phyloP scores from a whole-genome alignment of 1,139 yeast genomes.

The Pichia sp. region DNA sequence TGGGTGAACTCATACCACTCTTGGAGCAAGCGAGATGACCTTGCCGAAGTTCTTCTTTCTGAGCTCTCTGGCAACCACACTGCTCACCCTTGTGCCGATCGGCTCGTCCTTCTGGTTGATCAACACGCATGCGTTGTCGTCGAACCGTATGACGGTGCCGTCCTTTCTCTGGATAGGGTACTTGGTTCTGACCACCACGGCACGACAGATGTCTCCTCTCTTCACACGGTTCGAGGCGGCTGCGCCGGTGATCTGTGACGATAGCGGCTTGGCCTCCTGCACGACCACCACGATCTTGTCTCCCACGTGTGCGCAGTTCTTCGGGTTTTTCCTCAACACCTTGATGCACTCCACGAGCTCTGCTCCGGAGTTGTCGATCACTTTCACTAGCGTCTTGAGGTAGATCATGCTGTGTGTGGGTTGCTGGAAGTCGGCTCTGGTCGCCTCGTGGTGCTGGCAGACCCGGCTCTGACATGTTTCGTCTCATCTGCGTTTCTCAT shows the following conservation, averaged over 20 bases:
- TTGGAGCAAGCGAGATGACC: slow-evolving; percentile 87
- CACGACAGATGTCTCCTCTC: slow-evolving; percentile 94
- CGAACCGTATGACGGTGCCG: slow-evolving; percentile 83
- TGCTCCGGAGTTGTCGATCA: slow-evolving; percentile 91
- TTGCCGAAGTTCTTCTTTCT: slow-evolving; percentile 81
- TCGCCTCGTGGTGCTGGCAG: no score
- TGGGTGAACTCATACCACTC: slow-evolving; percentile 38
- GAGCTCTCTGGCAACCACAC: slow-evolving; percentile 90
- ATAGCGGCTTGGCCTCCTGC: slow-evolving; percentile 79
- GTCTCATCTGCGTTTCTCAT: no score
- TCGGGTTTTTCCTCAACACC: slow-evolving; percentile 85
- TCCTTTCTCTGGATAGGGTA: slow-evolving; percentile 82
- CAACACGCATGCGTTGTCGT: slow-evolving; percentile 95
- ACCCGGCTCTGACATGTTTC: no score
- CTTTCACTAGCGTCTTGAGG: slow-evolving; percentile 82
- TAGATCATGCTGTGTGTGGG: slow-evolving; percentile 57
- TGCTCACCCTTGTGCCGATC: slow-evolving; percentile 86
- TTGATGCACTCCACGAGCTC: slow-evolving; percentile 93
- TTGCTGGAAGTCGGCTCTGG: no score
- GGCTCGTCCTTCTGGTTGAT: slow-evolving; percentile 89
- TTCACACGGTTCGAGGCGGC: slow-evolving; percentile 78
- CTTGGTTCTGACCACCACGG: slow-evolving; percentile 90
- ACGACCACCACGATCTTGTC: slow-evolving; percentile 94
- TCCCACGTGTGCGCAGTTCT: slow-evolving; percentile 77
- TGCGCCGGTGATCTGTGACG: slow-evolving; percentile 55